A percentile compares a stretch with the other conserved stretches of the same genome.
Evolutionary conservation across 1,284 basidiomycete genomes (phyloP).

Genomic region (Ceratobasidium sp.): DNA sequence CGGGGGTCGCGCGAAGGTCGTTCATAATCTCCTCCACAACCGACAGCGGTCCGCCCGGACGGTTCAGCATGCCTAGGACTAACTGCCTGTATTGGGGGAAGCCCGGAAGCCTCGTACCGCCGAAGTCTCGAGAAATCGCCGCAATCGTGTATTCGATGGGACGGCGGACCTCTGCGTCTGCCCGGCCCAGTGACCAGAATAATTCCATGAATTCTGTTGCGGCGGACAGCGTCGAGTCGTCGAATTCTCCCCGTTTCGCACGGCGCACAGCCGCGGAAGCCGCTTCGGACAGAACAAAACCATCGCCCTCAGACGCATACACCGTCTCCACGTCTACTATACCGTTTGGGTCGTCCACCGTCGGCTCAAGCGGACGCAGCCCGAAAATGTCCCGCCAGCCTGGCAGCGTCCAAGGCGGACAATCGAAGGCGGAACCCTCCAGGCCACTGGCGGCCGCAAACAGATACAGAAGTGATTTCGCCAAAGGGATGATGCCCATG

Average conservation of each 20-base stretch:
- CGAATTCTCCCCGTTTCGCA: no score
- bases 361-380: neutral
- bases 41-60: neutral
- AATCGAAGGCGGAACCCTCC: neutral
- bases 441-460: neutral
- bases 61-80: conserved; percentile 4
- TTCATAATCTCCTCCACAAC: neutral
- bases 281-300: no score
- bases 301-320: no score
- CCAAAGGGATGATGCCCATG: neutral
- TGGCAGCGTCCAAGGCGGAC: neutral
- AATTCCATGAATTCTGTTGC: no score
- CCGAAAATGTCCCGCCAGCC: conserved; percentile 3
- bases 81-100: neutral
- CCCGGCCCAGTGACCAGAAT: no score
- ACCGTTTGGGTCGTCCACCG: neutral
- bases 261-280: no score
- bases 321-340: neutral
- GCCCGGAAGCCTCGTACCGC: no score
- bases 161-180: no score
- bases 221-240: no score
- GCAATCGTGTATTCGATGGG: no score
- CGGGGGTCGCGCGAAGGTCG: neutral
- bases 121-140: neutral
- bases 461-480: neutral